Percentiles rank a stretch among this genome's conserved stretches.
phyloP scores from a whole-genome alignment of 352 stramenopile species.

The Globisporangium sylvaticum region DNA sequence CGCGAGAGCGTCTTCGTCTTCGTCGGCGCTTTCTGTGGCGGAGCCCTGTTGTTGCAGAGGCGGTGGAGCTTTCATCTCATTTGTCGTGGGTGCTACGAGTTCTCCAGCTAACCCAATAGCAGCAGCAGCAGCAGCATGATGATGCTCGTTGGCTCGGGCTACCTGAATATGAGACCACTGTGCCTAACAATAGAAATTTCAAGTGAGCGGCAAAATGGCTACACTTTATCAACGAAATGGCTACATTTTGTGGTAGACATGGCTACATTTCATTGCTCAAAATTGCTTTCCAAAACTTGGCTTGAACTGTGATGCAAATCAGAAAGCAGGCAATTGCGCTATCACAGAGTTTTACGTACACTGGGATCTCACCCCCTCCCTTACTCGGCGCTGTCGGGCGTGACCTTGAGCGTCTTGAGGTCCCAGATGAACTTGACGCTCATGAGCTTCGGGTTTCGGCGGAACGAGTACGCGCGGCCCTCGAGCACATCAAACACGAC shows the following conservation, averaged over 20 bases:
- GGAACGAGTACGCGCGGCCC: conserved; percentile 43
- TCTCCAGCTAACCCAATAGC: neutral
- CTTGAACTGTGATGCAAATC: neutral
- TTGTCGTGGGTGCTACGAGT: neutral
- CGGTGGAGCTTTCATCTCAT: conserved; percentile 8
- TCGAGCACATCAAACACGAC: conserved; percentile 55
- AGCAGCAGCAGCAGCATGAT: neutral
- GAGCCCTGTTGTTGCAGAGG: conserved; percentile 7
- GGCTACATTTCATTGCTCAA: neutral
- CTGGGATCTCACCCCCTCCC: neutral
- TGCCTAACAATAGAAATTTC: conserved; percentile 5
- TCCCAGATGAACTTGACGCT: conserved; percentile 43
- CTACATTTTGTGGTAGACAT: neutral
- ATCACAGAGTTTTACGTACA: neutral
- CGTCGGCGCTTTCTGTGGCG: conserved; percentile 11
- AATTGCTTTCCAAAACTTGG: neutral
- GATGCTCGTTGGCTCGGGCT: neutral
- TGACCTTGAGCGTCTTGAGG: conserved; percentile 35
- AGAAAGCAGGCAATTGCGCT: neutral
- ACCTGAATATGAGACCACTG: neutral
- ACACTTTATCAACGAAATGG: conserved; percentile 2
- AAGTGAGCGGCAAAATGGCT: neutral
- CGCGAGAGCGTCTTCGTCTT: conserved; percentile 25
- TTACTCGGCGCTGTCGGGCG: conserved; percentile 11
- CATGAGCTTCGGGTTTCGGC: conserved; percentile 34